phyloP scores from a whole-genome alignment of 2,329 filamentous ascomycete genomes.

The Xylaria sp. region DNA sequence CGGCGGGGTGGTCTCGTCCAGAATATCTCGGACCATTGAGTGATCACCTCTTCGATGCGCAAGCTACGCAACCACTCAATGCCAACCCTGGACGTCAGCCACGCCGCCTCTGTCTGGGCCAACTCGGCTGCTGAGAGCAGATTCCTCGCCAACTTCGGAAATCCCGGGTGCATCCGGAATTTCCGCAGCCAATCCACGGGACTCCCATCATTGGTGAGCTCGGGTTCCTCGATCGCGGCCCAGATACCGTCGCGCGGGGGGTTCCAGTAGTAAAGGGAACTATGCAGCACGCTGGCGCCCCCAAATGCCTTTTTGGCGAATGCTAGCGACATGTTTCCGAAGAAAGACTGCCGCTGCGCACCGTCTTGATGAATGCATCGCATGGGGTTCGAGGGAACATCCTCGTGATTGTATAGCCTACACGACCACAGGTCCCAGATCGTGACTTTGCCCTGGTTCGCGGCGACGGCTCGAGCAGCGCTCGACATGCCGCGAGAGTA shows the following conservation, averaged over 20 bases:
- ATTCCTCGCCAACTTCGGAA: neutral
- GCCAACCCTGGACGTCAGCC: neutral
- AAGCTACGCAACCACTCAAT: slow-evolving; percentile 4
- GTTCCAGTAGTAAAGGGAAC: slow-evolving; percentile 2
- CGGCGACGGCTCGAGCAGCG: slow-evolving; percentile 17
- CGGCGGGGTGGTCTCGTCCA: neutral
- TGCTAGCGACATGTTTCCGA: slow-evolving; percentile 26
- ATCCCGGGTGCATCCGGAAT: neutral
- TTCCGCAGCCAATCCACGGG: slow-evolving; percentile 7
- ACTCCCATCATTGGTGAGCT: slow-evolving; percentile 10
- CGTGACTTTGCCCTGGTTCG: slow-evolving; percentile 5
- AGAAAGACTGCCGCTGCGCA: slow-evolving; percentile 19
- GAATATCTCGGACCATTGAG: neutral
- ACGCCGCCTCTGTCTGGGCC: neutral
- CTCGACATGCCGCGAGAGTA: slow-evolving; percentile 25
- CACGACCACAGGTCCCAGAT: slow-evolving; percentile 25
- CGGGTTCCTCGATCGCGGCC: slow-evolving; percentile 17
- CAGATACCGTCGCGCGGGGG: slow-evolving; percentile 24
- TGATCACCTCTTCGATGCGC: neutral
- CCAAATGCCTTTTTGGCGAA: slow-evolving; percentile 18
- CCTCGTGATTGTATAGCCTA: neutral
- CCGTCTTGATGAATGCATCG: slow-evolving; percentile 18
- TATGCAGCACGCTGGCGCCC: slow-evolving; percentile 21
- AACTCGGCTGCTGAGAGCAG: neutral
- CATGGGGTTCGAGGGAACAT: slow-evolving; percentile 19